Evolutionary conservation across 2,329 filamentous ascomycete species (phyloP).

Genomic region (Pezizomycotina sp.): DNA sequence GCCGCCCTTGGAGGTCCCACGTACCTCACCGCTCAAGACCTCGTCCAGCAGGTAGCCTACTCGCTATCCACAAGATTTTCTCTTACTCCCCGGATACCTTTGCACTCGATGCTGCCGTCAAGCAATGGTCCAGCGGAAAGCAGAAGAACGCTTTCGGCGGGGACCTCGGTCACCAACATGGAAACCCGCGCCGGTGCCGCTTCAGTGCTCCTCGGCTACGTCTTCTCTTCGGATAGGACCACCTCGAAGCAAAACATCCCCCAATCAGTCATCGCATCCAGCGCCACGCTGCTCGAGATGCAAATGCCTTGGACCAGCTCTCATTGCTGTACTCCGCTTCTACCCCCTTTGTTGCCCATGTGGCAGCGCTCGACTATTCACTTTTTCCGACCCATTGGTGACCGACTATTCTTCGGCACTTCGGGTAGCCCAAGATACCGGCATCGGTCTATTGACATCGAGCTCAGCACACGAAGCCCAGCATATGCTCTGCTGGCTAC

Average conservation of each 20-base stretch:
- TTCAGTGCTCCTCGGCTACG: conserved; percentile 81
- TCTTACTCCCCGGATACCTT: too few relatives aligned
- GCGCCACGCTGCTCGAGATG: conserved; percentile 63
- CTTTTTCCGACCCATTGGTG: conserved; percentile 53
- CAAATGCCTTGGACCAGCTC: conserved; percentile 78
- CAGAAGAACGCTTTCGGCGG: too few relatives aligned
- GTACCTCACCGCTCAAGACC: conserved; percentile 80
- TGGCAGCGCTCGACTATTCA: conserved; percentile 77
- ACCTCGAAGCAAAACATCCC: conserved; percentile 78
- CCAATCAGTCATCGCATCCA: conserved; percentile 76
- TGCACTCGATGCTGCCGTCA: conserved; percentile 89
- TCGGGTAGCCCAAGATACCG: conserved; percentile 72
- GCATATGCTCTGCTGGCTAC: conserved; percentile 88
- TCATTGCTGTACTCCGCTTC: conserved; percentile 80
- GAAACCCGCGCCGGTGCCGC: conserved; percentile 83
- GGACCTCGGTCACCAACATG: conserved; percentile 57
- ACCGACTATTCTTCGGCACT: conserved; percentile 74
- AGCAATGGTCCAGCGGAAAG: conserved; percentile 44
- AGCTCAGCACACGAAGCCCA: conserved; percentile 79
- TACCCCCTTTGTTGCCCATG: conserved; percentile 80
- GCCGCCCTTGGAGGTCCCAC: conserved; percentile 58
- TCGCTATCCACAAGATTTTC: conserved; percentile 87
- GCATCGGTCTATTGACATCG: conserved; percentile 70
- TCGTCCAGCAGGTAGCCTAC: conserved; percentile 93
- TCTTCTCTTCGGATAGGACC: conserved; percentile 95